phyloP scores from a whole-genome alignment of 2,329 filamentous ascomycete genomes.

The Aphanoascus verrucosus region DNA sequence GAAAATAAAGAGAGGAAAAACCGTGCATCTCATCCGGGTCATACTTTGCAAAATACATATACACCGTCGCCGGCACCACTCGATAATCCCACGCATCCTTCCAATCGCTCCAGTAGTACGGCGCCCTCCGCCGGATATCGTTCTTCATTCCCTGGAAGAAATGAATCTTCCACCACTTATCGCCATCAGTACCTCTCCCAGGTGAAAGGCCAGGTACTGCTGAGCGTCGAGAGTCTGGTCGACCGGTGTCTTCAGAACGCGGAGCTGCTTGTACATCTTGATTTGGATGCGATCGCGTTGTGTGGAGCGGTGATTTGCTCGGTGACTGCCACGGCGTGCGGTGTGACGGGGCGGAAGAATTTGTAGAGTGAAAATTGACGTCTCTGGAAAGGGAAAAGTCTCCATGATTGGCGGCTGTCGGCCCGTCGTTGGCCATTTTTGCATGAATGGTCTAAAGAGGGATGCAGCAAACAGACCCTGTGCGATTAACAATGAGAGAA shows the following conservation, averaged over 20 bases:
- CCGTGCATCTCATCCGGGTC: conserved; percentile 21
- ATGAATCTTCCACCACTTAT: conserved; percentile 61
- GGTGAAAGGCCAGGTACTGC: not conserved
- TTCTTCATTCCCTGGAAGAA: conserved; percentile 70
- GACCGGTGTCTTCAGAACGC: not conserved
- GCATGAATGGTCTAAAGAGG: not conserved
- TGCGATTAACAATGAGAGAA: too few relatives aligned
- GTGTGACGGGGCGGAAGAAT: conserved; percentile 2
- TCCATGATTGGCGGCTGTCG: conserved; percentile 13
- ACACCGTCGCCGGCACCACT: conserved; percentile 74
- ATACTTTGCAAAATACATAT: conserved; percentile 94
- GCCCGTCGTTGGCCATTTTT: conserved; percentile 25
- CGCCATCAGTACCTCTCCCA: not conserved
- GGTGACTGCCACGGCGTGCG: conserved; percentile 23
- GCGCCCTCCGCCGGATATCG: conserved; percentile 62
- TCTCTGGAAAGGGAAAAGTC: conserved; percentile 21
- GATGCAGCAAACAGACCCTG: too few relatives aligned
- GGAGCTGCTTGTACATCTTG: not conserved
- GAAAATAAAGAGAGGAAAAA: conserved; percentile 9
- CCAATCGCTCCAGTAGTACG: conserved; percentile 76
- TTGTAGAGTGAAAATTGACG: conserved; percentile 23
- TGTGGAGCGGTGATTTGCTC: conserved; percentile 18
- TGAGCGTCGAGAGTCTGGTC: not conserved
- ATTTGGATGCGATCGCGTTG: conserved; percentile 11
- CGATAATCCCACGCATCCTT: conserved; percentile 81